Evolutionary conservation across 306 rosid genomes (phyloP), one percentile per base, ranked within the genome.

Genomic region (Trifolium subterraneum): DNA sequence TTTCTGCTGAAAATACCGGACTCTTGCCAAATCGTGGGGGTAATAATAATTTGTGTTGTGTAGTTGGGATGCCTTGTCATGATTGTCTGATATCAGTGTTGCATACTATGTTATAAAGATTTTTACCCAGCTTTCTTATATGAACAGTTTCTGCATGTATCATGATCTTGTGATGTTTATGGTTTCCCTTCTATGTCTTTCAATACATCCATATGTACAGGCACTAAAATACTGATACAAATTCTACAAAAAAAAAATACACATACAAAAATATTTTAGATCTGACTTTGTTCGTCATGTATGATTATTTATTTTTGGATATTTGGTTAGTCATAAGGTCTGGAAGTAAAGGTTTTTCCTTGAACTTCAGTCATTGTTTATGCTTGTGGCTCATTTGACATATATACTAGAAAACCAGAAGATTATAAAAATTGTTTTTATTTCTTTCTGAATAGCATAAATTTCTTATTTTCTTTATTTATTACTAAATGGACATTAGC

Each of bases 1-100:
- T 93, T 55, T 93, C 96, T 19, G 98, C 96, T 55, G 96, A 93
- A 86, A 81, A 63, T 22, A 22, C 91, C 13, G 91, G 94, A 77
- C 47, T 93, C 68, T 72, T 91, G 61, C 93, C 98, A 44, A 87
- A 86, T 60, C 89, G 86, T 20, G 76, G 83, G 23, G 97, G 97
- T 93, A 83, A 82, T 56, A 25, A 15, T 73, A 35, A 33, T 72
- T 69, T 33, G 0, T 62, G 70, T 47, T 63, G 27, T 83, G 50
- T 52, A 72, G 45, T 79, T 80, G 52, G 33, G 31, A 67, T 60
- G 63, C 23, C 52, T 72, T 62, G 45, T 31, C 48, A 51, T 51
- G 65, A 27, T 31, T 52, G 50, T 73, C 18, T 52, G 11, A 33
- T 77, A 27, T 45, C 15, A n/a, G 36, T 29, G 15, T 38, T 25